These are phyloP conservation scores for Exsudoporus frostii DNA, from an alignment of 768 basidiomycete species.

Conservation along the genomic window DNA sequence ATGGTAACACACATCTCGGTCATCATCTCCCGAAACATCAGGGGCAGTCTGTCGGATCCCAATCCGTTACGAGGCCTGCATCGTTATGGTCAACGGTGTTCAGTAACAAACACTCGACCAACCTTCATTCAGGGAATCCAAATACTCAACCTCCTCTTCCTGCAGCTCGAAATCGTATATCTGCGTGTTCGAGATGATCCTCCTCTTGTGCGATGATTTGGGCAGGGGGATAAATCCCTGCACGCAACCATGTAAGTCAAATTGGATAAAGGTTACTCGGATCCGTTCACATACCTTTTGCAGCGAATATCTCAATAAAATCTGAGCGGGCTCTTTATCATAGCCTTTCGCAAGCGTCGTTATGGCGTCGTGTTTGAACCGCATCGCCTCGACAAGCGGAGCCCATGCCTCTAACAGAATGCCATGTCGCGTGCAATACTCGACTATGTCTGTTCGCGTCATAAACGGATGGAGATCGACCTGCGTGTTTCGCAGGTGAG, in stretches of 20 bases:
- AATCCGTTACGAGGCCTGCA: slow-evolving; percentile 3
- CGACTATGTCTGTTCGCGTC: slow-evolving; percentile 59
- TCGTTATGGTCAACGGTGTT: slow-evolving; percentile 1
- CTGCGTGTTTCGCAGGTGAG: slow-evolving; percentile 23
- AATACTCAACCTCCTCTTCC: slow-evolving; percentile 42
- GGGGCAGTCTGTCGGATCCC: slow-evolving; percentile 9
- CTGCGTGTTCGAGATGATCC: slow-evolving; percentile 57
- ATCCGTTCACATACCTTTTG: slow-evolving; percentile 52
- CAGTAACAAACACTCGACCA: slow-evolving; percentile 7
- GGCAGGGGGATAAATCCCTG: slow-evolving; percentile 55
- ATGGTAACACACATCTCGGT: slow-evolving; percentile 3
- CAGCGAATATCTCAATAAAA: slow-evolving; percentile 56
- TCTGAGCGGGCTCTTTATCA: slow-evolving; percentile 51
- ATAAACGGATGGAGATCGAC: slow-evolving; percentile 69
- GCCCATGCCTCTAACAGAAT: slow-evolving; percentile 59
- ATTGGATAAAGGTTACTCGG: neutral
- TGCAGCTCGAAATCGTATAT: slow-evolving; percentile 63
- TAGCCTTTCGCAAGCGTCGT: slow-evolving; percentile 49
- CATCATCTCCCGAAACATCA: slow-evolving; percentile 1
- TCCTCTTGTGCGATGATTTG: slow-evolving; percentile 51
- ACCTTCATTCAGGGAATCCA: slow-evolving; percentile 58
- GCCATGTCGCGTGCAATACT: slow-evolving; percentile 48
- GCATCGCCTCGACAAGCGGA: slow-evolving; percentile 40
- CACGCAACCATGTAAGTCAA: neutral
- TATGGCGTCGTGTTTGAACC: slow-evolving; percentile 59